Conservation (phyloP, 805 yeast genomes). For the Candida parachauliodes region DNA sequence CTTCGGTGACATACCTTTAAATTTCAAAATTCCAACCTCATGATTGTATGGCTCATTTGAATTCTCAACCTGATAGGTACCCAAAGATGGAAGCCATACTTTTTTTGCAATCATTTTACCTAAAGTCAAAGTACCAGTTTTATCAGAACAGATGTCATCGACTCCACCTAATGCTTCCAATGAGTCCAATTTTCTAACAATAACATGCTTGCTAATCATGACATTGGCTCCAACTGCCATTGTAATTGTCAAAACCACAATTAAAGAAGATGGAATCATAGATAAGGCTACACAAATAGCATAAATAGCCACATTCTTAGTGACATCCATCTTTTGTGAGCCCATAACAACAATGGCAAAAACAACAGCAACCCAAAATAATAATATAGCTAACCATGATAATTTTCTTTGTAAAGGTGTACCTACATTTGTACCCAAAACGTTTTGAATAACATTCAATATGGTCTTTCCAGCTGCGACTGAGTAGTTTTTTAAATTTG, state of each 20-base stretch:
- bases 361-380: slow-evolving; percentile 75
- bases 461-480: slow-evolving; percentile 46
- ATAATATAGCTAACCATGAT: slow-evolving; percentile 69
- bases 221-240: slow-evolving; percentile 81
- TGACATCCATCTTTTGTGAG: slow-evolving; percentile 71
- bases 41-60: slow-evolving; percentile 66
- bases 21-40: slow-evolving; percentile 46
- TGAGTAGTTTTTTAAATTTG: slow-evolving; percentile 43
- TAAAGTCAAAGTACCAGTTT: slow-evolving; percentile 78
- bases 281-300: slow-evolving; percentile 83
- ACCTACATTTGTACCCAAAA: slow-evolving; percentile 73
- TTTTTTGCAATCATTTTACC: slow-evolving; percentile 75
- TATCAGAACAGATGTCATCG: slow-evolving; percentile 77
- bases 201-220: slow-evolving; percentile 66
- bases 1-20: slow-evolving; percentile 32
- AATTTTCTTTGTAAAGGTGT: slow-evolving; percentile 78
- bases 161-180: slow-evolving; percentile 77
- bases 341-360: slow-evolving; percentile 87
- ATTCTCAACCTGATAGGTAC: slow-evolving; percentile 51
- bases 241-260: slow-evolving; percentile 78
- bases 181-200: slow-evolving; percentile 74
- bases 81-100: slow-evolving; percentile 64
- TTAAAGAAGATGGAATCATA: slow-evolving; percentile 78
- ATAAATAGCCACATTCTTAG: slow-evolving; percentile 77
- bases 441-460: slow-evolving; percentile 57